These are phyloP conservation scores for Wickerhamomyces sp. DNA, from an alignment of 1,139 yeast species.

Conservation along the genomic window DNA sequence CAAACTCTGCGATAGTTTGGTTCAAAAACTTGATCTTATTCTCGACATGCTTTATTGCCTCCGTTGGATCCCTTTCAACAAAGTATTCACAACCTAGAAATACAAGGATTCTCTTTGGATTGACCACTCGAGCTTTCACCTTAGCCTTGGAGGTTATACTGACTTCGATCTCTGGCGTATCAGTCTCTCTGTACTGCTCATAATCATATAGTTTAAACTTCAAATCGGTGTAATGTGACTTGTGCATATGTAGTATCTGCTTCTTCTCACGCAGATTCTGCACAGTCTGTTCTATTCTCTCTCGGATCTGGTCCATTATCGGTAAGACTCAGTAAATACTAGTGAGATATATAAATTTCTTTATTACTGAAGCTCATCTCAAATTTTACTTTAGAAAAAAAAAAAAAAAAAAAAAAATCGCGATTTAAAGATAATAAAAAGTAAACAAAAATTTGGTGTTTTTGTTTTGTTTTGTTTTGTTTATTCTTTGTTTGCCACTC, in stretches of 20 bases:
- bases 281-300: conserved; percentile 25
- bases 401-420: background rate
- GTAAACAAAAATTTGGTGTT: no score
- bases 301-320: conserved; percentile 24
- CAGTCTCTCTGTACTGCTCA: conserved; percentile 11
- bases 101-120: conserved; percentile 37
- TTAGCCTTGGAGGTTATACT: conserved; percentile 25
- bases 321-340: background rate
- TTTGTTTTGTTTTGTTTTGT: background rate
- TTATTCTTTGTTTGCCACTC: background rate
- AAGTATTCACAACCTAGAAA: conserved; percentile 60
- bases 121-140: conserved; percentile 30
- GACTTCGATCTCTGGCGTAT: conserved; percentile 15
- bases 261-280: conserved; percentile 25
- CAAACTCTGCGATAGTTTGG: conserved; percentile 36
- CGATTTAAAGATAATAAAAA: background rate
- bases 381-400: background rate
- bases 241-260: conserved; percentile 26
- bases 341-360: background rate
- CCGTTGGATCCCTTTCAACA: conserved; percentile 39
- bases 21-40: conserved; percentile 36
- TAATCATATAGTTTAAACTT: conserved; percentile 23
- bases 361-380: background rate
- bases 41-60: conserved; percentile 44
- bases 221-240: conserved; percentile 26